These are phyloP conservation scores for Pichia kudriavzevii DNA, from an alignment of 1,139 yeast species.

Conservation along the genomic window DNA sequence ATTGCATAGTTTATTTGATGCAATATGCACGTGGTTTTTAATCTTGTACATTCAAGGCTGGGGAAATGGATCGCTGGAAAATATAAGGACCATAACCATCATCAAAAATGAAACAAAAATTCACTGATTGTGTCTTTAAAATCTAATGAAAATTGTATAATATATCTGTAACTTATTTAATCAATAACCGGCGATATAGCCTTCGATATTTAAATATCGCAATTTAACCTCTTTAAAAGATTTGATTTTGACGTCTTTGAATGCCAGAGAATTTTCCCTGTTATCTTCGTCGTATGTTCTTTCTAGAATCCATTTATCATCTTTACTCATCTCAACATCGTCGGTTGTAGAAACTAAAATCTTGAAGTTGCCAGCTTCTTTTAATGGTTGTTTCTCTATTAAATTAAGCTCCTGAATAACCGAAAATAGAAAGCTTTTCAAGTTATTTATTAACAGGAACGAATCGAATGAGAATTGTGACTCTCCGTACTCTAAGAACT, in stretches of 20 bases:
- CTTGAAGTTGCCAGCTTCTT: slow-evolving; percentile 17
- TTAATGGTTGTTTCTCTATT: slow-evolving; percentile 1
- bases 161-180: not conserved
- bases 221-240: slow-evolving; percentile 20
- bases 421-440: slow-evolving; percentile 22
- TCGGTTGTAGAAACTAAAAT: slow-evolving; percentile 19
- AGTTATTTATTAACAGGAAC: slow-evolving; percentile 18
- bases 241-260: slow-evolving; percentile 13
- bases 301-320: slow-evolving; percentile 22
- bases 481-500: slow-evolving; percentile 3
- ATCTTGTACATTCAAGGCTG: slow-evolving; percentile 20
- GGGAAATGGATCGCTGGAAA: slow-evolving; percentile 18
- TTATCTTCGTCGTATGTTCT: slow-evolving; percentile 4
- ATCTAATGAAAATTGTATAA: slow-evolving; percentile 11
- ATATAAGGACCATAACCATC: slow-evolving; percentile 10
- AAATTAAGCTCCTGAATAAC: slow-evolving; percentile 16
- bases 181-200: slow-evolving; percentile 17
- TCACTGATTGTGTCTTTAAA: slow-evolving; percentile 14
- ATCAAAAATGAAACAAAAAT: slow-evolving; percentile 15
- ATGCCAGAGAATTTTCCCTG: not conserved
- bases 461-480: slow-evolving; percentile 3
- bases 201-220: slow-evolving; percentile 21
- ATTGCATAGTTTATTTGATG: slow-evolving; percentile 60
- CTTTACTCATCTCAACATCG: slow-evolving; percentile 9
- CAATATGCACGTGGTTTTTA: slow-evolving; percentile 32